Conservation (phyloP, 768 basidiomycete genomes). For the Boletus rubropictus region DNA sequence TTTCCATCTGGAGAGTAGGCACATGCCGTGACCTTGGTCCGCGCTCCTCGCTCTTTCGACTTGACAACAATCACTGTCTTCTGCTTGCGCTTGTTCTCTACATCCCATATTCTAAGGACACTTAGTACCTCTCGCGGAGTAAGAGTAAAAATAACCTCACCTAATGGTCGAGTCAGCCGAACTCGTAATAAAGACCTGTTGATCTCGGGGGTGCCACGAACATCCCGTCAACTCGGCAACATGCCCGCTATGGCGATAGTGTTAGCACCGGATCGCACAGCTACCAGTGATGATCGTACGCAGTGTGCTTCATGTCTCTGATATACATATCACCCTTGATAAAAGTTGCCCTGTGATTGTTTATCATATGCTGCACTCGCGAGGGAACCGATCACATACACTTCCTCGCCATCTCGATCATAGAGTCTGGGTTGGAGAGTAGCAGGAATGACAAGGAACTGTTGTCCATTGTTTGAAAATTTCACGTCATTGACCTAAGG, state of each 20-base stretch:
- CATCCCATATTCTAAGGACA: constrained; percentile 83
- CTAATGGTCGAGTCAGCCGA: constrained; percentile 96
- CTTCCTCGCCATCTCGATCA: constrained; percentile 88
- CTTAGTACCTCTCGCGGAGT: constrained; percentile 2
- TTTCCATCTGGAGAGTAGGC: constrained; percentile 87
- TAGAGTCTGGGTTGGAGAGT: constrained; percentile 85
- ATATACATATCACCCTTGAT: constrained; percentile 98
- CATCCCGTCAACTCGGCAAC: constrained; percentile 88
- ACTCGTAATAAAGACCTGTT: constrained; percentile 80
- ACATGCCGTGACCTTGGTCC: constrained; percentile 86
- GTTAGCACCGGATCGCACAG: constrained; percentile 7
- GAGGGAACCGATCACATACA: constrained; percentile 48
- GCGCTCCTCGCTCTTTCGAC: constrained; percentile 89
- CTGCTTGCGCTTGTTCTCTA: constrained; percentile 87
- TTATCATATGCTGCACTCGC: constrained; percentile 38
- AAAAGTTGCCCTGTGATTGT: constrained; percentile 62
- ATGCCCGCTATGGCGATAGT: constrained; percentile 64
- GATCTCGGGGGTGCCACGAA: constrained; percentile 88
- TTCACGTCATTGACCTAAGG: constrained; percentile 82
- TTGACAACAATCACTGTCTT: constrained; percentile 95
- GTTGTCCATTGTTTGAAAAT: constrained; percentile 82
- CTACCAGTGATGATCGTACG: constrained; percentile 47
- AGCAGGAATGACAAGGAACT: constrained; percentile 83
- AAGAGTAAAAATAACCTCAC: constrained; percentile 35
- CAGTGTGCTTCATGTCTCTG: constrained; percentile 98